phyloP scores from a whole-genome alignment of 192 early-diverging fungal genomes.

The Rhizoclosmatium globosum region DNA sequence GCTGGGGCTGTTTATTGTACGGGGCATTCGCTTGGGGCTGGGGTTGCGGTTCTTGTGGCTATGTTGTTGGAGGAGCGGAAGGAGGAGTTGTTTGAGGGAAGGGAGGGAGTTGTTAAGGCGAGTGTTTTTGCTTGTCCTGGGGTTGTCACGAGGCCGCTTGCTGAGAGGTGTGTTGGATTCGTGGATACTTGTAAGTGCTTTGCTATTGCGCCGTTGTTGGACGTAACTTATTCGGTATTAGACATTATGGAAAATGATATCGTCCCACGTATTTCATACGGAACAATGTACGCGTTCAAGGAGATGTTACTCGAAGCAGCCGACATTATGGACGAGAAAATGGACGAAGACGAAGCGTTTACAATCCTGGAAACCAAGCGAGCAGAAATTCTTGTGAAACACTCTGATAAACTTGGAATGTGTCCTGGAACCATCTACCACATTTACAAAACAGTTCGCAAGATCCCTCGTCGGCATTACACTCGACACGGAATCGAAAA shows the following conservation, averaged over 20 bases:
- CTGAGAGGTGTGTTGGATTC: constrained; percentile 37
- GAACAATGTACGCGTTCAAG: constrained; percentile 33
- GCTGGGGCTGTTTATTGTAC: constrained; percentile 43
- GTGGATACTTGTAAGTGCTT: constrained; percentile 35
- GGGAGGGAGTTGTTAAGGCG: constrained; percentile 41
- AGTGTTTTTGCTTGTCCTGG: constrained; percentile 53
- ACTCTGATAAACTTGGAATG: constrained; percentile 38
- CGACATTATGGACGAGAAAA: constrained; percentile 20
- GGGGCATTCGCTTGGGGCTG: constrained; percentile 57
- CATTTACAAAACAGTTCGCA: constrained; percentile 42
- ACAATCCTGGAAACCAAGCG: constrained; percentile 17
- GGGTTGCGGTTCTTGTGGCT: constrained; percentile 42
- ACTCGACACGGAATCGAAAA: neutral
- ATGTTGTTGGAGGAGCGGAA: constrained; percentile 44
- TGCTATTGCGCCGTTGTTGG: neutral
- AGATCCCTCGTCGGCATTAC: constrained; percentile 34
- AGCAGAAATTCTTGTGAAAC: constrained; percentile 12
- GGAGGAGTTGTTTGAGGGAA: constrained; percentile 23
- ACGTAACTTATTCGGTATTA: neutral
- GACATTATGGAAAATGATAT: constrained; percentile 54
- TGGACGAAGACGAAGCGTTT: constrained; percentile 29
- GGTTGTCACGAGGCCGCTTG: constrained; percentile 38
- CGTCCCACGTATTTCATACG: constrained; percentile 46
- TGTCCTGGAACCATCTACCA: constrained; percentile 31
- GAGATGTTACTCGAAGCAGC: constrained; percentile 34